Base-by-base conservation (phyloP, 2,329 filamentous ascomycete species). In the Nothophoma quercina region DNA sequence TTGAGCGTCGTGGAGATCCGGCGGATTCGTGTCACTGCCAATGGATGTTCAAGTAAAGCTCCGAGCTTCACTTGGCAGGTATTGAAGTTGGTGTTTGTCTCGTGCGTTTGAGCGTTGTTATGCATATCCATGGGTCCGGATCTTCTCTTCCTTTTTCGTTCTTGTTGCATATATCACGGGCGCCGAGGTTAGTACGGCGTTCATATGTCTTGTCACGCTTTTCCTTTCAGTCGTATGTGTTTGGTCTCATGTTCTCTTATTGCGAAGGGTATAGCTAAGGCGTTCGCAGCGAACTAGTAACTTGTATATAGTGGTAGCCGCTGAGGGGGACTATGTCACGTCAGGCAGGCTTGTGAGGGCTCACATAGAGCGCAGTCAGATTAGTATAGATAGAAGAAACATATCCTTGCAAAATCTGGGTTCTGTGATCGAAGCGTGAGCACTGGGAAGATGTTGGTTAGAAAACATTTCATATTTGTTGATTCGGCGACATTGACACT, bases 21-120 rank as follows among this genome's bases (percentile, higher is more conserved):
- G 43, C 60, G 10, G 59, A 64, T 43, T 66, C 70, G 13, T 75
- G 72, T 36, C 72, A 75, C 44, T 75, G 72, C 51, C 72, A 75
- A 43, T 75, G 72, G 71, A 72, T 73, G 68, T 72, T 73, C 55
- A 66, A 69, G 58, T 74, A 58, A 68, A 56, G 39, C n/a, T n/a
- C n/a, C n/a, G n/a, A n/a, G n/a, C n/a, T n/a, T n/a, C n/a, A n/a
- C n/a, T n/a, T n/a, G n/a, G n/a, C n/a, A n/a, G 15, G 13, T 28
- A 12, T 22, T 38, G 21, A 28, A 32, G 23, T 18, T 44, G 34
- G 36, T 45, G 45, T 49, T 45, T 55, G 29, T 55, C 25, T 19
- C 32, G 34, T 49, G 51, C 44, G 51, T 49, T 55, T 44, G 44
- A 50, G 51, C 51, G 51, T 50, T 46, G 42, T 52, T 55, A 35